Percentiles rank a stretch among this genome's conserved stretches.
Evolutionary conservation across 208 protist genomes (phyloP).

Genomic region (Leishmania lainsoni): DNA sequence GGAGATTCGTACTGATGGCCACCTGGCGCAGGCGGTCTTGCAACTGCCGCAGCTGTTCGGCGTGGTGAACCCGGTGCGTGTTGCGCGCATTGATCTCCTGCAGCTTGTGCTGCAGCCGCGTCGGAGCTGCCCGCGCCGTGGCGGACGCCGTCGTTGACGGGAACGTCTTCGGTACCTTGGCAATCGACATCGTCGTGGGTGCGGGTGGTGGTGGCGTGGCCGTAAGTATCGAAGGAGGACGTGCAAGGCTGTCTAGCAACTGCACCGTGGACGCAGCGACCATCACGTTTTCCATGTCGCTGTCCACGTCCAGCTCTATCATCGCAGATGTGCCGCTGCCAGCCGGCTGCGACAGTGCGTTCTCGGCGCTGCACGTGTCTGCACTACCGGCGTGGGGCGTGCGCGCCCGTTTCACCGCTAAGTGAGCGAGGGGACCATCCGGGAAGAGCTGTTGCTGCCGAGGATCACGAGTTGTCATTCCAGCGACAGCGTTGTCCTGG

Average conservation of each 20-base stretch:
- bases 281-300: constrained; percentile 8
- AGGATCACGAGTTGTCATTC: not conserved
- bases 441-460: constrained; percentile 29
- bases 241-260: not conserved
- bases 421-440: not conserved
- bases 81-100: constrained; percentile 47
- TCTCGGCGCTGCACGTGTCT: not conserved
- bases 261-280: constrained; percentile 2
- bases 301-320: constrained; percentile 3
- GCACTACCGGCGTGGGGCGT: not conserved
- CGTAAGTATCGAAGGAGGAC: not conserved
- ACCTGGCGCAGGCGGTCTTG: constrained; percentile 35
- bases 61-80: constrained; percentile 39
- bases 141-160: not conserved
- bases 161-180: constrained; percentile 9
- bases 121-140: constrained; percentile 8
- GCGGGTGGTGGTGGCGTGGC: not conserved
- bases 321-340: not conserved
- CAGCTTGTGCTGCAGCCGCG: constrained; percentile 31
- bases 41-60: constrained; percentile 30
- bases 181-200: not conserved
- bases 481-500: not conserved
- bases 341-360: not conserved
- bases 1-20: constrained; percentile 50
- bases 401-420: not conserved